Evolutionary conservation across 495 filamentous ascomycete genomes (phyloP), one percentile per base, ranked within the genome.

Genomic region (Chaetomidium leptoderma): DNA sequence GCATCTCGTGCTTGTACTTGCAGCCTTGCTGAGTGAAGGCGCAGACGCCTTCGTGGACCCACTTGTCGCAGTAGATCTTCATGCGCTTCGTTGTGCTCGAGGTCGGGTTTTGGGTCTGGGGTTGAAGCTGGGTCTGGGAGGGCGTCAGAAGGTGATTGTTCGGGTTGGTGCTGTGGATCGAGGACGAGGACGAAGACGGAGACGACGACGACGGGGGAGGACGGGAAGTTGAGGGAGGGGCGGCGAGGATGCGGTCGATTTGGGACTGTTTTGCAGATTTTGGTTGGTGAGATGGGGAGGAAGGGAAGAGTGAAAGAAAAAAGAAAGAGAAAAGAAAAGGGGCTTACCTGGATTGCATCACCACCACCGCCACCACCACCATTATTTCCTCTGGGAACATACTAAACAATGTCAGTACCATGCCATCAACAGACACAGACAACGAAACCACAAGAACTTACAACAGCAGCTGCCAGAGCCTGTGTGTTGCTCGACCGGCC

Each of bases 1-100:
- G 91, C 83, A 95, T 92, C 65, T 92, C 86, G 66, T 96, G 91
- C 71, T 87, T 88, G 74, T 83, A 96, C 61, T 86, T 78, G 71
- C 91, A 95, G 3, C 91, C 91, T 65, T 91, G 85, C 67, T 92
- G 87, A 36, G 78, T 83, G 70, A 88, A 96, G 63, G 88, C 87
- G 69, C 91, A 96, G 50, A 86, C 82, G 32, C 91, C 91, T 44
- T 85, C 84, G 58, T 86, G 84, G 42, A 95, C 83, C 89, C 89
- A 96, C 69, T 90, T 88, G 35, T 87, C 88, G 74, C 91, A 95
- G 69, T 86, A 93, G 46, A 84, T 73, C 66, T 96, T 96, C 19
- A 60, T 58, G 44, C 72, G 82, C 61, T 68, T 72, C 53, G 43
- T 49, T 37, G 49, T 59, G 13, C 35, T 27, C 1, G 53, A 10